Evolutionary conservation across 2,329 filamentous ascomycete species (phyloP).

Genomic region (Fusarium pseudocircinatum): DNA sequence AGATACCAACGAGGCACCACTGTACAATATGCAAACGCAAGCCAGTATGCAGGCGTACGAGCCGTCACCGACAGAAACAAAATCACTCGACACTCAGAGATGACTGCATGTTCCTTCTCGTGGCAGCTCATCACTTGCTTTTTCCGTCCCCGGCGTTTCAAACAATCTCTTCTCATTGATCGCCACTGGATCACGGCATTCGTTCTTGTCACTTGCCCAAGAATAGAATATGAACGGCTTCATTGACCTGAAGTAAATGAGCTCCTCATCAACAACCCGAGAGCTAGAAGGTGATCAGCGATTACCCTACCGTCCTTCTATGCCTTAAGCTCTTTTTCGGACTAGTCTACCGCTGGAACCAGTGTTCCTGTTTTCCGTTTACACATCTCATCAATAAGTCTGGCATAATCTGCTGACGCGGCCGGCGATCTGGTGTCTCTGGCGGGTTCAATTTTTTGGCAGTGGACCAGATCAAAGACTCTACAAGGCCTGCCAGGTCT

Average conservation of each 20-base stretch:
- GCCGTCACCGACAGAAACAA: neutral
- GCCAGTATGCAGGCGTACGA: neutral
- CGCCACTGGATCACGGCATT: neutral
- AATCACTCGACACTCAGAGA: neutral
- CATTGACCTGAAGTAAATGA: neutral
- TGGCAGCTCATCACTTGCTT: neutral
- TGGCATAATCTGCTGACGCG: slow-evolving; percentile 33
- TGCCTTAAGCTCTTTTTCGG: slow-evolving; percentile 10
- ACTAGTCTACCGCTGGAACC: slow-evolving; percentile 22
- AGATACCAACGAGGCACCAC: neutral
- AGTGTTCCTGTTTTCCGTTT: slow-evolving; percentile 14
- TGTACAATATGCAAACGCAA: neutral
- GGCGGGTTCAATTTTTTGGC: slow-evolving; percentile 3
- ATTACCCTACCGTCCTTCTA: slow-evolving; percentile 5
- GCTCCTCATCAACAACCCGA: neutral
- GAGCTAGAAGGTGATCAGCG: slow-evolving; percentile 14
- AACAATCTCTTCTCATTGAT: neutral
- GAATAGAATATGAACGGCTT: neutral
- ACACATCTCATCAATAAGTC: neutral
- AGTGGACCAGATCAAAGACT: slow-evolving; percentile 3
- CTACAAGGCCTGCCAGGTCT: slow-evolving; percentile 10
- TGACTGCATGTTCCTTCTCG: neutral
- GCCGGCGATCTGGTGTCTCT: slow-evolving; percentile 34
- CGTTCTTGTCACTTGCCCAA: slow-evolving; percentile 4
- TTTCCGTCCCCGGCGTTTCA: neutral